A percentile compares a stretch with the other conserved stretches of the same genome.
Evolutionary conservation across 2,329 filamentous ascomycete genomes (phyloP).

Genomic region (Pestalotiopsis sp.): DNA sequence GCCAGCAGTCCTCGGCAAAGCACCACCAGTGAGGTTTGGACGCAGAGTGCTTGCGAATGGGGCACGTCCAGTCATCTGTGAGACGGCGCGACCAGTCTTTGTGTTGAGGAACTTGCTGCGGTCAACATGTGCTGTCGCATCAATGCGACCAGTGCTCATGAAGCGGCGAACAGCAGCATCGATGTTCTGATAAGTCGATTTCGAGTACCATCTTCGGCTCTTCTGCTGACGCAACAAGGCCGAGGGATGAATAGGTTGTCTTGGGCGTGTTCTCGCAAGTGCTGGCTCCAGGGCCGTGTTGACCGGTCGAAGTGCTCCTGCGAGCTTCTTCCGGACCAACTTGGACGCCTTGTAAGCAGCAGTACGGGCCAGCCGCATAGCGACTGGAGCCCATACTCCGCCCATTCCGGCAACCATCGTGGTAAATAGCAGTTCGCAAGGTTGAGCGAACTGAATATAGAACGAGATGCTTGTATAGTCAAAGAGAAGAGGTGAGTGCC

Average conservation of each 20-base stretch:
- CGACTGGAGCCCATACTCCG: constrained; percentile 60
- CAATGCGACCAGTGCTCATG: constrained; percentile 44
- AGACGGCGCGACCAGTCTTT: constrained; percentile 52
- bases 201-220: constrained; percentile 54
- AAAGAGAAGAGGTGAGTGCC: constrained; percentile 7
- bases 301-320: constrained; percentile 45
- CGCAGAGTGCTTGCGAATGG: constrained; percentile 89
- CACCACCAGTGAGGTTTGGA: constrained; percentile 88
- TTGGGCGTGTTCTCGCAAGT: constrained; percentile 42
- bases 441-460: constrained; percentile 20
- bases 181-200: constrained; percentile 42
- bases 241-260: constrained; percentile 56
- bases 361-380: constrained; percentile 56
- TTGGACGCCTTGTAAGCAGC: constrained; percentile 55
- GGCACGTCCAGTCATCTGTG: constrained; percentile 71
- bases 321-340: constrained; percentile 53
- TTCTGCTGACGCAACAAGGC: constrained; percentile 55
- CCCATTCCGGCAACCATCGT: constrained; percentile 56
- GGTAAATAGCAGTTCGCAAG: constrained; percentile 27
- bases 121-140: constrained; percentile 42
- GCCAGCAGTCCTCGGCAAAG: constrained; percentile 80
- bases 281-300: constrained; percentile 50
- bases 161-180: constrained; percentile 53
- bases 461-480: constrained; percentile 16
- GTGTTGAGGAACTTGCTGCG: constrained; percentile 53